Conservation (phyloP, 441 rosid species). For the Capsella rubella region DNA sequence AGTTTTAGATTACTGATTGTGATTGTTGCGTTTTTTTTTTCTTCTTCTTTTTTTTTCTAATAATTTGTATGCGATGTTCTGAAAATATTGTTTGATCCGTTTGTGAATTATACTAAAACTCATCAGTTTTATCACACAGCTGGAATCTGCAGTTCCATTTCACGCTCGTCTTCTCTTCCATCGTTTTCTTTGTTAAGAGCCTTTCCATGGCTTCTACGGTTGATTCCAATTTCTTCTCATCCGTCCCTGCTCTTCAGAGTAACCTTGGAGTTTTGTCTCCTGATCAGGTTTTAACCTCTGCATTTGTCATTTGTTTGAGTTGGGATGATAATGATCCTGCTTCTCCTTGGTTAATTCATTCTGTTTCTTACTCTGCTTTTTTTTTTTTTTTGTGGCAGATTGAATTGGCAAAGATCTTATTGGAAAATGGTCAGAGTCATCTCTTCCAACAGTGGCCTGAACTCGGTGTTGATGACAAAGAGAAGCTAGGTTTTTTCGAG, state of each 20-base stretch:
- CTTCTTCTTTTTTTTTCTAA: too few species aligned
- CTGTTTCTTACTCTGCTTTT: neutral
- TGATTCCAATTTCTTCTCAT: slow-evolving; percentile 54
- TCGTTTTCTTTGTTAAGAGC: neutral
- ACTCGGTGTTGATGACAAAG: slow-evolving; percentile 70
- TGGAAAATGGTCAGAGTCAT: slow-evolving; percentile 80
- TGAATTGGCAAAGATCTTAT: slow-evolving; percentile 74
- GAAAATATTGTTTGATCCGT: neutral
- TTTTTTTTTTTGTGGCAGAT: slow-evolving; percentile 52
- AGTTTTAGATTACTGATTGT: neutral
- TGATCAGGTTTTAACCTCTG: slow-evolving; percentile 55
- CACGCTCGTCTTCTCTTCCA: neutral
- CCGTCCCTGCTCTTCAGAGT: slow-evolving; percentile 62
- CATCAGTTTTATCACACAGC: neutral
- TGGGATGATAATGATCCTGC: neutral
- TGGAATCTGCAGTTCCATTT: neutral
- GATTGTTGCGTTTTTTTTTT: too few species aligned
- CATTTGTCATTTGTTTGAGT: neutral
- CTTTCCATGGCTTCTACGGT: slow-evolving; percentile 46
- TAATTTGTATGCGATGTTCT: neutral
- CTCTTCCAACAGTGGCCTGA: slow-evolving; percentile 80
- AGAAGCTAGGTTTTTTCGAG: slow-evolving; percentile 67
- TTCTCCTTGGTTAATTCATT: neutral
- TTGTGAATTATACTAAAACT: neutral
- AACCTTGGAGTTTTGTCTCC: slow-evolving; percentile 68